Conservation (phyloP, 169 alveolate genomes). For the Plasmodium berghei region DNA sequence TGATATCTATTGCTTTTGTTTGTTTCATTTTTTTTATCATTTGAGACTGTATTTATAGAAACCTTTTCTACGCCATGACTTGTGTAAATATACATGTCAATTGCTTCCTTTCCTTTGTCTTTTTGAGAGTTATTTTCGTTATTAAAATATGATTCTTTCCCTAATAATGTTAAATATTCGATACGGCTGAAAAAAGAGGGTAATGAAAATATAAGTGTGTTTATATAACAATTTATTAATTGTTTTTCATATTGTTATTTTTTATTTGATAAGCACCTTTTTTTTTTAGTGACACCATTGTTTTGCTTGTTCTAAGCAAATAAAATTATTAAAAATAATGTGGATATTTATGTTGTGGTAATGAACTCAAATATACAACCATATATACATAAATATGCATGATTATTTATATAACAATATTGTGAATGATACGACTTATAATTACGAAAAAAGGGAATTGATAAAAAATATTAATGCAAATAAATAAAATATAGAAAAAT, state of each 20-base stretch:
- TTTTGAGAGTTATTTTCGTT: neutral
- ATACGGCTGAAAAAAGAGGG: conserved; percentile 33
- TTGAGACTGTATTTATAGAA: conserved; percentile 26
- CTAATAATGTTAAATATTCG: conserved; percentile 40
- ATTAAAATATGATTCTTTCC: conserved; percentile 23
- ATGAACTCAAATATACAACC: neutral
- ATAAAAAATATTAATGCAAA: neutral
- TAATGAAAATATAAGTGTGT: neutral
- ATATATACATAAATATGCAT: neutral
- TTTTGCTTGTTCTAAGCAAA: conserved; percentile 36
- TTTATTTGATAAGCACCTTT: conserved; percentile 35
- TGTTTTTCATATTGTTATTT: neutral
- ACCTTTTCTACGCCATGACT: conserved; percentile 50
- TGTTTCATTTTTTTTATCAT: conserved; percentile 22
- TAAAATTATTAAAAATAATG: neutral
- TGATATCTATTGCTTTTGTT: conserved; percentile 30
- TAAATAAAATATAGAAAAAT: neutral
- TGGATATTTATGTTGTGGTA: no score
- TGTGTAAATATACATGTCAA: conserved; percentile 61
- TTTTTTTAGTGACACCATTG: conserved; percentile 18
- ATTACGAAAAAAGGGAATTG: neutral
- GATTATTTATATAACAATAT: neutral
- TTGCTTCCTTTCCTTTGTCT: conserved; percentile 7
- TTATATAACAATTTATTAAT: neutral
- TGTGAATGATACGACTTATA: neutral